Evolutionary conservation across 2,329 filamentous ascomycete genomes (phyloP), one percentile per base, ranked within the genome.

Genomic region (Colletotrichum navitas): DNA sequence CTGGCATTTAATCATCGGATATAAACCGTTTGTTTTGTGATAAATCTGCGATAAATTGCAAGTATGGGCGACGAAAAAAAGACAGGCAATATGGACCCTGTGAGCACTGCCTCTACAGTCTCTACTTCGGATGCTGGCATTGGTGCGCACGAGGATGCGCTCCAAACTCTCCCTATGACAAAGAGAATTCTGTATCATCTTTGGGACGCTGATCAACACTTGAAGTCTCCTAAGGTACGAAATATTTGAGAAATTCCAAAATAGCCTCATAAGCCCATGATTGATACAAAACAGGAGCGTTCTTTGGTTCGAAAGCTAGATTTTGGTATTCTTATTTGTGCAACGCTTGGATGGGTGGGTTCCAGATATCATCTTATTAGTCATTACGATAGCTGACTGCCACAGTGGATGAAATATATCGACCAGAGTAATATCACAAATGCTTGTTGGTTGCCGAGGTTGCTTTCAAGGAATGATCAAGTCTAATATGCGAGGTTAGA

Each of bases 351-450:
- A 34, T 65, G 66, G 61, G 66, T 65, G 52, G 26, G 60, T 43
- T 5, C 0, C 8, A 7, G 1, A 7, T 10, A 36, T 11, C 34
- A 2, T 18, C 34, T 24, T 18, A 7, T n/a, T 39, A 7, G 3
- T 56, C 14, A 1, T 39, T 7, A 24, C 8, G 2, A 26, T 41
- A 32, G 18, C 66, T 68, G 1, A 68, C 34, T 1, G 1, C 16
- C 5, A 2, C 11, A 58, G 66, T 65, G 61, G 66, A 69, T 69
- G 61, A 65, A 65, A 54, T 69, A 69, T 29, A 65, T 69, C 16
- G 66, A 69, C 16, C 66, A 69, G 29, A 69, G 61, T 3, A 69
- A 59, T 54, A 52, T 69, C 11, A 69, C 66, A 10, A 69, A 69
- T 8, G 66, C 61, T n/a, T 69, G 61, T 69, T 5, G 45, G 66